A percentile compares a stretch with the other conserved stretches of the same genome.
Conservation (phyloP, 345 rosid genomes). For the Trapa bicornis region DNA sequence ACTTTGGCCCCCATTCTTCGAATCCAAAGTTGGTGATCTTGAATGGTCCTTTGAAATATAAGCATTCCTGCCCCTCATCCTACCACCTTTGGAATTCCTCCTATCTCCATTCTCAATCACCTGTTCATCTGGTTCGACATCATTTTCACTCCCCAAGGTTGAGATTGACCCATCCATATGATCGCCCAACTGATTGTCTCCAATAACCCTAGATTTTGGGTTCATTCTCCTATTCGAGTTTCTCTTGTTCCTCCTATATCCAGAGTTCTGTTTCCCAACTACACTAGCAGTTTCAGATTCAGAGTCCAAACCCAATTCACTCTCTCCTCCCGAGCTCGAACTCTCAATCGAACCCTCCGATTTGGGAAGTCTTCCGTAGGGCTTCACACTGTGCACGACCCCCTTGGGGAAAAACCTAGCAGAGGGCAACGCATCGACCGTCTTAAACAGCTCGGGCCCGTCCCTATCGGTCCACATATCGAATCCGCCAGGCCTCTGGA, state of each 20-base stretch:
- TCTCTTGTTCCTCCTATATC: background rate
- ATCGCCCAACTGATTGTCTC: slow-evolving; percentile 1
- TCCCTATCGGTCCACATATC: slow-evolving; percentile 70
- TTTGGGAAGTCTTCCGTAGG: slow-evolving; percentile 25
- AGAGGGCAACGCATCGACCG: slow-evolving; percentile 51
- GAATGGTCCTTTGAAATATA: background rate
- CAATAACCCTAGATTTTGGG: background rate
- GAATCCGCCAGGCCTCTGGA: slow-evolving; percentile 80
- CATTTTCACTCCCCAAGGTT: background rate
- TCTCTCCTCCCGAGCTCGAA: slow-evolving; percentile 1
- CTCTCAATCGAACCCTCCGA: slow-evolving; percentile 1
- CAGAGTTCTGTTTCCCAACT: background rate
- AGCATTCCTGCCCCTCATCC: background rate
- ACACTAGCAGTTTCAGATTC: background rate
- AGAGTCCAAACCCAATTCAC: background rate
- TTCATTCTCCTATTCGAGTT: background rate
- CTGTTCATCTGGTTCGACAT: background rate
- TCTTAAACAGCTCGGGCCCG: slow-evolving; percentile 53
- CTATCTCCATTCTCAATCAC: background rate
- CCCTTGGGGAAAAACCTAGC: slow-evolving; percentile 84
- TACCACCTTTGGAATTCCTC: background rate
- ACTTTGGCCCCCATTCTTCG: background rate
- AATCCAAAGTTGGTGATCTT: background rate
- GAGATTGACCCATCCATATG: background rate
- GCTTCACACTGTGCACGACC: slow-evolving; percentile 67